A percentile compares a stretch with the other conserved stretches of the same genome.
phyloP scores from a whole-genome alignment of 345 rosid genomes.

The Murraya koenigii region DNA sequence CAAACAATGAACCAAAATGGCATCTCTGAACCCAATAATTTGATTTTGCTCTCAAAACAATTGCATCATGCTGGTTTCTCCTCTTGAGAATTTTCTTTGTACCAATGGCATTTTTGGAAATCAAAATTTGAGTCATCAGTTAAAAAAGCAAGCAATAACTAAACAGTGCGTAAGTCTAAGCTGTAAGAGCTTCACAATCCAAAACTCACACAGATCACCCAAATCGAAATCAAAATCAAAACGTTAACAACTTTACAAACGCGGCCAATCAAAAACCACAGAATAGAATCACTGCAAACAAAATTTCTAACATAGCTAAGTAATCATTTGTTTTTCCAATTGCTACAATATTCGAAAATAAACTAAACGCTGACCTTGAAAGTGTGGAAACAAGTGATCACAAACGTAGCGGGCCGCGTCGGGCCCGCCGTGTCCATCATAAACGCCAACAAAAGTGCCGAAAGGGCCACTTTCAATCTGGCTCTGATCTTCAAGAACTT shows the following conservation, averaged over 20 bases:
- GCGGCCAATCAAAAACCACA: conserved; percentile 3
- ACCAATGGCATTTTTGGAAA: too few relatives aligned
- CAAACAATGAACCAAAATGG: too few relatives aligned
- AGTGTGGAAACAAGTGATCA: conserved; percentile 70
- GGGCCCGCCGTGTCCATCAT: conserved; percentile 94
- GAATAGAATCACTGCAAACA: background rate
- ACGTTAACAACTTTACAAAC: background rate
- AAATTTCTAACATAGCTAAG: background rate
- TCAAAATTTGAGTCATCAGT: too few relatives aligned
- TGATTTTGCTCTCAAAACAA: too few relatives aligned
- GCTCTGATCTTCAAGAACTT: conserved; percentile 81
- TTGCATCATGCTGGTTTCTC: too few relatives aligned
- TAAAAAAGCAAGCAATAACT: background rate
- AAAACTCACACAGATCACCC: background rate
- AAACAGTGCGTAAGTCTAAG: background rate
- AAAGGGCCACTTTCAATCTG: conserved; percentile 88
- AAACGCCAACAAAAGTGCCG: conserved; percentile 90
- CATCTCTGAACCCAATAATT: too few relatives aligned
- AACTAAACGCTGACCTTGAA: conserved; percentile 56
- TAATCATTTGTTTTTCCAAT: background rate
- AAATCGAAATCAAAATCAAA: background rate
- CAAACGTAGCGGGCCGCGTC: conserved; percentile 85
- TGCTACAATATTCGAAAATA: background rate
- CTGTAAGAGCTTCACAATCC: background rate
- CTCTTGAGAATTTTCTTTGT: too few relatives aligned